Conservation (phyloP, 2,329 filamentous ascomycete species). For the Neonectria punicea region DNA sequence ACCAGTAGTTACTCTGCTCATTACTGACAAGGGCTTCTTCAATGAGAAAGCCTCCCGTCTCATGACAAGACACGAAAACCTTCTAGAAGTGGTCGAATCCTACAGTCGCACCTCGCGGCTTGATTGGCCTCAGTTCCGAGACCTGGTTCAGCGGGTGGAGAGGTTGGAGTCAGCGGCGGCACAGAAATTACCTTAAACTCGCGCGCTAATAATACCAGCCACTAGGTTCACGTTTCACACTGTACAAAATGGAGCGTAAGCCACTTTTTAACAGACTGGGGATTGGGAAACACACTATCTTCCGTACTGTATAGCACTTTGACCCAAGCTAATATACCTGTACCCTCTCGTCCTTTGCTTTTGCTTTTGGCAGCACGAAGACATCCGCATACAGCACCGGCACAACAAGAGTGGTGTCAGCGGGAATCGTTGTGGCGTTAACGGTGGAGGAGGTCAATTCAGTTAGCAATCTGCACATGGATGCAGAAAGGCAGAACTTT, state of each 20-base stretch:
- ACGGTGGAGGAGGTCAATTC: neutral
- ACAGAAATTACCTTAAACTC: slow-evolving; percentile 17
- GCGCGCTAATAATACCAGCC: neutral
- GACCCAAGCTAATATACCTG: no score
- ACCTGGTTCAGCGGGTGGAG: neutral
- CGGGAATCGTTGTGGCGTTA: no score
- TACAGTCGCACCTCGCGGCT: neutral
- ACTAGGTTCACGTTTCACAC: neutral
- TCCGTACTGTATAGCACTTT: neutral
- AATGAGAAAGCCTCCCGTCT: slow-evolving; percentile 6
- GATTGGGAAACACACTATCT: neutral
- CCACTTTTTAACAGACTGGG: neutral
- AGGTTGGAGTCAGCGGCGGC: neutral
- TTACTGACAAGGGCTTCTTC: neutral
- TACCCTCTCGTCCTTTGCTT: neutral
- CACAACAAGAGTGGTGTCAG: neutral
- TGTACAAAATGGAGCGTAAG: neutral
- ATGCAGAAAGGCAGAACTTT: neutral
- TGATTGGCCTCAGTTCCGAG: slow-evolving; percentile 17
- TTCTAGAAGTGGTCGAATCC: no score
- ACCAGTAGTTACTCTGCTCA: neutral
- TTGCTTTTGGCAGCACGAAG: neutral
- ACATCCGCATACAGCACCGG: neutral
- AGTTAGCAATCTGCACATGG: neutral
- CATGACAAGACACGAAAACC: slow-evolving; percentile 1